Conservation (phyloP, 2,329 filamentous ascomycete species). For the Chaetomiaceae sp. region DNA sequence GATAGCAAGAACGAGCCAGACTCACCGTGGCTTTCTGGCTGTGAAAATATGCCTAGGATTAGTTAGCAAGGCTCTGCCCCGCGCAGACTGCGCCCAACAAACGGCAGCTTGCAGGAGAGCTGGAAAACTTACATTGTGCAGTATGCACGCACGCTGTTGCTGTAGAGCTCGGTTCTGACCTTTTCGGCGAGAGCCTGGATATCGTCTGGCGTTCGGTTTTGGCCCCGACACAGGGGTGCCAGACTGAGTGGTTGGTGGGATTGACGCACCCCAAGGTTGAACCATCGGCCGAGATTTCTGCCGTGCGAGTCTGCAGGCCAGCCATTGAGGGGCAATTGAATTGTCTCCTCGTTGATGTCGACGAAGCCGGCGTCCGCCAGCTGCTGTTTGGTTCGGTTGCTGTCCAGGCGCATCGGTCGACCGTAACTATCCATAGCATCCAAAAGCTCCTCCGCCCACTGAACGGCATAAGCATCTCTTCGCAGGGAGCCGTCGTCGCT, state of each 20-base stretch:
- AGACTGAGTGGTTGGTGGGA: conserved; percentile 70
- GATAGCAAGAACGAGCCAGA: conserved; percentile 11
- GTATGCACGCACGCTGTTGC: conserved; percentile 65
- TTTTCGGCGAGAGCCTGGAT: conserved; percentile 59
- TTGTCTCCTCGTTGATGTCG: conserved; percentile 67
- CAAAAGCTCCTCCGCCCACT: conserved; percentile 67
- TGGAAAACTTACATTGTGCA: conserved; percentile 65
- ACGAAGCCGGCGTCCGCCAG: conserved; percentile 72
- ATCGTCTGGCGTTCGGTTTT: conserved; percentile 56
- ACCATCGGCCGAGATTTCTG: conserved; percentile 73
- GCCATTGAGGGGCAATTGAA: conserved; percentile 67
- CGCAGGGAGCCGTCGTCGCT: conserved; percentile 64
- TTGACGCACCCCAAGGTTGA: conserved; percentile 71
- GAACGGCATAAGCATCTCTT: conserved; percentile 51
- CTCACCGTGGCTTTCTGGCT: conserved; percentile 29
- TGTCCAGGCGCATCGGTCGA: conserved; percentile 59
- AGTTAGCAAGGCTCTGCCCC: conserved; percentile 3
- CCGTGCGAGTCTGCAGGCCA: conserved; percentile 63
- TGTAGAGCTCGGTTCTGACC: conserved; percentile 65
- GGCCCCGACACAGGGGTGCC: conserved; percentile 65
- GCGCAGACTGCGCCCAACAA: neutral
- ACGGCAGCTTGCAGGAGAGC: neutral
- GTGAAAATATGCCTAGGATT: conserved; percentile 34
- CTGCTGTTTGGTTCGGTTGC: conserved; percentile 49
- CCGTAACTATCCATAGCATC: conserved; percentile 62